Percentiles rank a stretch among this genome's conserved stretches.
Evolutionary conservation across 768 basidiomycete species (phyloP).

Genomic region (Trametes meyenii): DNA sequence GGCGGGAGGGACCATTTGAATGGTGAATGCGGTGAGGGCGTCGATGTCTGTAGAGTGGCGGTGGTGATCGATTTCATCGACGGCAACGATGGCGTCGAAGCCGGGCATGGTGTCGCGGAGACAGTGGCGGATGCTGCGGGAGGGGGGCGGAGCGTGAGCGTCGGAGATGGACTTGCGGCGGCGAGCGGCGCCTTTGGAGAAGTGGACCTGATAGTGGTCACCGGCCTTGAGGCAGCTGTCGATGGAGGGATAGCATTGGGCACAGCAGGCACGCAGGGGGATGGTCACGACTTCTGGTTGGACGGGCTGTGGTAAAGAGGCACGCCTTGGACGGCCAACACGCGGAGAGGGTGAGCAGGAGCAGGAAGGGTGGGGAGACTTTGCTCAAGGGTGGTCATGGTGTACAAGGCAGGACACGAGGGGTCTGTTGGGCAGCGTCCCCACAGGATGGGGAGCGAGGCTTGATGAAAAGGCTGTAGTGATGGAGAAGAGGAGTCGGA

Average conservation of each 20-base stretch:
- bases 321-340: conserved; percentile 22
- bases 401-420: conserved; percentile 58
- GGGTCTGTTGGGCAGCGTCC: conserved; percentile 35
- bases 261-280: conserved; percentile 73
- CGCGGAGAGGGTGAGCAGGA: conserved; percentile 1
- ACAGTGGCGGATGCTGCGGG: conserved; percentile 23
- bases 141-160: conserved; percentile 14
- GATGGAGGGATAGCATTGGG: conserved; percentile 59
- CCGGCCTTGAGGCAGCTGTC: conserved; percentile 60
- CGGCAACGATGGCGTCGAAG: conserved; percentile 44
- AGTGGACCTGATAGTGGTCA: conserved; percentile 63
- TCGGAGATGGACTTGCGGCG: conserved; percentile 45
- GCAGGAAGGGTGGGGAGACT: conserved; percentile 17
- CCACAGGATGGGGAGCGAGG: conserved; percentile 43
- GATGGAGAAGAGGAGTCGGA: conserved; percentile 3
- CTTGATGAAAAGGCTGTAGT: conserved; percentile 25
- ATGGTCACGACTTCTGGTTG: conserved; percentile 49
- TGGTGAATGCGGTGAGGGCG: conserved; percentile 13
- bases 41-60: conserved; percentile 39
- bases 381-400: conserved; percentile 42
- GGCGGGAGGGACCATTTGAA: not conserved
- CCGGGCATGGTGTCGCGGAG: conserved; percentile 26
- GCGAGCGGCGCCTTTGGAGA: conserved; percentile 62
- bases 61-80: conserved; percentile 68
- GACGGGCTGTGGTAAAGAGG: conserved; percentile 19